phyloP scores from a whole-genome alignment of 495 filamentous ascomycete species.

The Penicillium tannophilum region DNA sequence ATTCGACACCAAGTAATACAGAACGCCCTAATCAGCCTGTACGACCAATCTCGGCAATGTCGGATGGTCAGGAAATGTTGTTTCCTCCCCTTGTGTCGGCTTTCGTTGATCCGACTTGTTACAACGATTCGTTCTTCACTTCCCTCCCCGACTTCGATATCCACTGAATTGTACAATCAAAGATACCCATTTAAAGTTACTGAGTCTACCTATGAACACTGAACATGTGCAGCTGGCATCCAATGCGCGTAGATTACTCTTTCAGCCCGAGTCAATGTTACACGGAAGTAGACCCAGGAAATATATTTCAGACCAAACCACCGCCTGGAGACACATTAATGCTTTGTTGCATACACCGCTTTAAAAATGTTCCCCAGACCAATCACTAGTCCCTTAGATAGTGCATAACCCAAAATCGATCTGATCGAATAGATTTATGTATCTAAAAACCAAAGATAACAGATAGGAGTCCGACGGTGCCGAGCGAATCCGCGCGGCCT shows the following conservation, averaged over 20 bases:
- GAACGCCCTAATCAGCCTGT: slow-evolving; percentile 21
- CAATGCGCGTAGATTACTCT: too few relatives aligned
- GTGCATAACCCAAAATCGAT: neutral
- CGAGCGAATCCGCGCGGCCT: neutral
- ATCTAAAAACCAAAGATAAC: neutral
- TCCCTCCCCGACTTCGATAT: slow-evolving; percentile 34
- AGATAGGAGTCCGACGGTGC: slow-evolving; percentile 7
- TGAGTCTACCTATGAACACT: neutral
- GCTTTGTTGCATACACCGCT: too few relatives aligned
- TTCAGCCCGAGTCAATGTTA: too few relatives aligned
- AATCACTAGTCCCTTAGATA: neutral
- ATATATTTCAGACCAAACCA: too few relatives aligned
- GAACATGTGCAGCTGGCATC: neutral
- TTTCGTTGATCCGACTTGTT: slow-evolving; percentile 40
- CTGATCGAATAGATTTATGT: neutral
- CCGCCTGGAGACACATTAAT: too few relatives aligned
- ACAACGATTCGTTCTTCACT: slow-evolving; percentile 36
- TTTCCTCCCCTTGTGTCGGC: slow-evolving; percentile 31
- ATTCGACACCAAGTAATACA: slow-evolving; percentile 23
- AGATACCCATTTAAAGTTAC: neutral
- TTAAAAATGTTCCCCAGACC: neutral
- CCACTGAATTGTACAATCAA: slow-evolving; percentile 8
- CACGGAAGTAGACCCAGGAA: too few relatives aligned
- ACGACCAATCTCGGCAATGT: slow-evolving; percentile 18
- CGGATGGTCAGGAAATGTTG: slow-evolving; percentile 31